Evolutionary conservation across 305 asterid species (phyloP), one percentile per base, ranked within the genome.

Genomic region (Fraxinus paxiana): DNA sequence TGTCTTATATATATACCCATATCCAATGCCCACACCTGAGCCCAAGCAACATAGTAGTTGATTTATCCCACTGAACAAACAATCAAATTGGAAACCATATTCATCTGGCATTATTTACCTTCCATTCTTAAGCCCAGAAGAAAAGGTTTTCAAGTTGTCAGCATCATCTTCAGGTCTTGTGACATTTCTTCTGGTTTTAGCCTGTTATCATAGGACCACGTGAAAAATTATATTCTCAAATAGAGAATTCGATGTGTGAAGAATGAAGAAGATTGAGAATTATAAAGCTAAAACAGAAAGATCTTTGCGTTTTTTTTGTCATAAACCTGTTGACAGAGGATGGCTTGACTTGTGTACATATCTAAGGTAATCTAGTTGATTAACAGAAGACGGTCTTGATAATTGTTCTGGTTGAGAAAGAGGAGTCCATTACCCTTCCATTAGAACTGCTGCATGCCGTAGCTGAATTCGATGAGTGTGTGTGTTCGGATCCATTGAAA

Each of bases 361-460:
- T 70, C 86, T 86, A 84, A 75, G 90, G 63, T 75, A 84, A 80
- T 86, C 86, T 41, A 70, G 72, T 74, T 84, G 82, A 80, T 82
- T 82, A 83, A 79, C 78, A 59, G 51, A 72, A 86, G 89, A 86
- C 56, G 83, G 81, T 80, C 77, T 35, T 20, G 91, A 80, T 38
- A 77, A 69, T 37, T 82, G 82, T 72, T 84, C 43, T 18, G 15
- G 20, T 81, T 80, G 76, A 65, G 86, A 56, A 75, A 35, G 78
- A 56, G 20, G 41, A 46, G 74, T 31, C 83, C n/a, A 65, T 75
- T 46, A 85, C 87, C 70, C 54, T 61, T 43, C 75, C 84, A 77
- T 73, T 43, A 79, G 85, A 83, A 81, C 70, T 82, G 75, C 77
- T 84, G 79, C 72, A 37, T 20, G 87, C 82, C 56, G 35, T 43